phyloP scores from a whole-genome alignment of 139 green algal species.

The Chlorella vulgaris region DNA sequence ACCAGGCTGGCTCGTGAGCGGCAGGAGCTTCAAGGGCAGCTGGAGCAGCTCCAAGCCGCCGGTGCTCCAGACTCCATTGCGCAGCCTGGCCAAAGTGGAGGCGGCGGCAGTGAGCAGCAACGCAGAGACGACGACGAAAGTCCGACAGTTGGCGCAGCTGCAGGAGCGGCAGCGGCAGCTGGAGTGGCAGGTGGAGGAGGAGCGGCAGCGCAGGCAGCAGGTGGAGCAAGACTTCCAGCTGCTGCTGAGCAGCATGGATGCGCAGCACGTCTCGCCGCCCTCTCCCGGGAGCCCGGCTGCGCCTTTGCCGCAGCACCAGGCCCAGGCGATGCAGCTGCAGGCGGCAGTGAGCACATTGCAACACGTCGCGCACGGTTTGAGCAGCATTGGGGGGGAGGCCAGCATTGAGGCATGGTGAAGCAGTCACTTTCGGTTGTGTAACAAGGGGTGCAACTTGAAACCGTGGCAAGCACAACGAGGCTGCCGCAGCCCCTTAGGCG shows the following conservation, averaged over 20 bases:
- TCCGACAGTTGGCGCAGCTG: conserved; percentile 3
- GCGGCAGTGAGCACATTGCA: conserved; percentile 1
- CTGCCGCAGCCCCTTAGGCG: too few relatives aligned
- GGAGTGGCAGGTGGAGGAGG: conserved; percentile 14
- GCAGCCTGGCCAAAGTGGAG: neutral
- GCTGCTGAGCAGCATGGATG: conserved; percentile 18
- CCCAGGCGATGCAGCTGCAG: conserved; percentile 8
- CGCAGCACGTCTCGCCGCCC: neutral
- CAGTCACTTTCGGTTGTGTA: neutral
- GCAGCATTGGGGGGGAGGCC: conserved; percentile 11
- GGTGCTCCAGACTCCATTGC: neutral
- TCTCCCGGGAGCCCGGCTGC: neutral
- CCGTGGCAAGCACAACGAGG: too few relatives aligned
- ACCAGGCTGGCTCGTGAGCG: neutral
- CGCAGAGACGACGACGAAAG: neutral
- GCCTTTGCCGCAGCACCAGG: neutral
- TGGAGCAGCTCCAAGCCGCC: neutral
- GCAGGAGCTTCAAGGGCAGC: neutral
- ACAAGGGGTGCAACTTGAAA: neutral
- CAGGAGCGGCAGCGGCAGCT: conserved; percentile 30
- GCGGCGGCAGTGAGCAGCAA: neutral
- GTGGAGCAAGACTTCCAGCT: conserved; percentile 31
- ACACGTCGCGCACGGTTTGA: conserved; percentile 2
- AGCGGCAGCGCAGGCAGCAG: conserved; percentile 16
- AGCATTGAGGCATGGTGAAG: neutral